Conservation (phyloP, 2,329 filamentous ascomycete genomes). For the Aspergillus viridinutans region DNA sequence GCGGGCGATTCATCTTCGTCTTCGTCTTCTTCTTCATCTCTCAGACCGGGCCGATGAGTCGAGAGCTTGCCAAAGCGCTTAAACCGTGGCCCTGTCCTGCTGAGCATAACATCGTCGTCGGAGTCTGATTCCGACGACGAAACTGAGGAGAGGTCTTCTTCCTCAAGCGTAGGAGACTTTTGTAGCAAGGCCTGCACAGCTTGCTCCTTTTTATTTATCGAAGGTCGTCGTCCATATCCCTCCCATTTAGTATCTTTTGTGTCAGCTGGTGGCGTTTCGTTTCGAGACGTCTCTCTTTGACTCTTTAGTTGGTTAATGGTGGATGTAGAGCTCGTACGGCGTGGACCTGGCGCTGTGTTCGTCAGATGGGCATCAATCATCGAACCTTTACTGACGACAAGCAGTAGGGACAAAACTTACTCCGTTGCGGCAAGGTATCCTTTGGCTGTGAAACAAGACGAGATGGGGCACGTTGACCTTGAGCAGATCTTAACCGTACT, state of each 20-base stretch:
- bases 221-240: slow-evolving; percentile 17
- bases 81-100: slow-evolving; percentile 25
- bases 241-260: slow-evolving; percentile 23
- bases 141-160: slow-evolving; percentile 32
- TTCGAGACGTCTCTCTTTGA: slow-evolving; percentile 22
- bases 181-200: slow-evolving; percentile 16
- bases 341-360: slow-evolving; percentile 13
- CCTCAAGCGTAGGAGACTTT: slow-evolving; percentile 29
- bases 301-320: slow-evolving; percentile 26
- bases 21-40: slow-evolving; percentile 40
- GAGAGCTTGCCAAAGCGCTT: slow-evolving; percentile 40
- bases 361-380: not conserved
- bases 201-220: slow-evolving; percentile 23
- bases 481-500: slow-evolving; percentile 2
- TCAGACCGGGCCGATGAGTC: slow-evolving; percentile 27
- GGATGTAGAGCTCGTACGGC: slow-evolving; percentile 28
- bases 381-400: not conserved
- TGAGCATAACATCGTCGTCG: slow-evolving; percentile 21
- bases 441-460: slow-evolving; percentile 35
- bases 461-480: slow-evolving; percentile 38
- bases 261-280: slow-evolving; percentile 20
- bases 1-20: slow-evolving; percentile 45
- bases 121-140: slow-evolving; percentile 30
- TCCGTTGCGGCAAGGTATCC: slow-evolving; percentile 25
- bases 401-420: slow-evolving; percentile 13